Base-by-base conservation (phyloP, 1,284 basidiomycete genomes). In the Lentinus polychrous region DNA sequence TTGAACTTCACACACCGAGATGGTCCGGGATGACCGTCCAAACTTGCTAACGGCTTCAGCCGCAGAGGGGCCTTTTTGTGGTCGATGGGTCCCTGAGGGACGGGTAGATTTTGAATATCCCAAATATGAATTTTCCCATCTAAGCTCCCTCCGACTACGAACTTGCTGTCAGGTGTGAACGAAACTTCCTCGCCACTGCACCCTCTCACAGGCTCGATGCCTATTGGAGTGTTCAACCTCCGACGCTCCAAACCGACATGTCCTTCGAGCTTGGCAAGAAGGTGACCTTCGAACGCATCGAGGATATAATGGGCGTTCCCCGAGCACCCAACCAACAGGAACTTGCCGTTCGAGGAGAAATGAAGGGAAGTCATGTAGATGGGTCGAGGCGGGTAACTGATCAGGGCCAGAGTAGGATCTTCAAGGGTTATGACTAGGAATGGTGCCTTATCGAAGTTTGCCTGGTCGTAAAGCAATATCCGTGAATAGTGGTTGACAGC, bases 91-190 rank as follows among this genome's bases (percentile, higher is more conserved):
- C 76, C 76, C 8, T 70, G 61, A 50, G 71, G 71, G 33, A 63
- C 51, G 3, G 75, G 77, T 43, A 89, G 60, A 52, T 74, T 74
- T 52, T 83, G 80, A 41, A 83, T 65, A 59, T 94, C 90, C 92
- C 92, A 96, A 14, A 93, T 69, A 41, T 78, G 67, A 10, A 94
- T 72, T 57, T 79, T 82, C 39, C 92, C 93, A 60, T 93, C 83
- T 34, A 88, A 73, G 49, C 91, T 92, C 24, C 91, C 91, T 44
- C 85, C 78, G 2, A 95, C 63, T 20, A 96, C 75, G 60, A 79
- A 97, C 59, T 87, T 87, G 64, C 90, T 91, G 64, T 97, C 94
- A 0, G 91, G 89, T 2, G 90, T 93, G 90, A 91, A 97, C 14
- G 77, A 79, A 1, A 94, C 84, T 67, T 96, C 94, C 64, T 95